A percentile compares a stretch with the other conserved stretches of the same genome.
Evolutionary conservation across 192 early-diverging fungal species (phyloP).

Genomic region (Bifiguratus adelaidae): DNA sequence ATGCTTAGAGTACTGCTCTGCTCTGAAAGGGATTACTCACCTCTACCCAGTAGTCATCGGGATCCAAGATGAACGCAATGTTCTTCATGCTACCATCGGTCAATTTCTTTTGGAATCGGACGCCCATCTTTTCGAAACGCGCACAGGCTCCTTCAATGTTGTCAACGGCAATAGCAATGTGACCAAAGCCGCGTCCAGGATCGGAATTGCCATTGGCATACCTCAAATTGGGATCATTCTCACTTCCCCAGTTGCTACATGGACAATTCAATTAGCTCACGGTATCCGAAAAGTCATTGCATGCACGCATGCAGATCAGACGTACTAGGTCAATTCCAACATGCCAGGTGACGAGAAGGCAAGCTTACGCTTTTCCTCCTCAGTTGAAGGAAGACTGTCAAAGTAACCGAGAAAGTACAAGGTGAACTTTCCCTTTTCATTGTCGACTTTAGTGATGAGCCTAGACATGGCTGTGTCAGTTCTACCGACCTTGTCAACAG

Average conservation of each 20-base stretch:
- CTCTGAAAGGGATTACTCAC: conserved; percentile 8
- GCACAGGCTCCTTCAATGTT: conserved; percentile 66
- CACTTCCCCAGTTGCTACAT: conserved; percentile 68
- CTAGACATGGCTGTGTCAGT: conserved; percentile 12
- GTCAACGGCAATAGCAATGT: conserved; percentile 73
- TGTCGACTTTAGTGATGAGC: conserved; percentile 31
- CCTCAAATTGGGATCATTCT: conserved; percentile 45
- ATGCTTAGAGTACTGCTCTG: not conserved
- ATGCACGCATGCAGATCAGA: not conserved
- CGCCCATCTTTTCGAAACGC: conserved; percentile 58
- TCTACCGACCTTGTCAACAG: not conserved
- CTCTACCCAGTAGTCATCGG: conserved; percentile 81
- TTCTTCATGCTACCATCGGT: conserved; percentile 69
- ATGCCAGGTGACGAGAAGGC: conserved; percentile 57
- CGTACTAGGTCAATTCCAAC: conserved; percentile 75
- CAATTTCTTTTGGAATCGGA: conserved; percentile 67
- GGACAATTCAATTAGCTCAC: too few relatives aligned
- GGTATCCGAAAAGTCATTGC: not conserved
- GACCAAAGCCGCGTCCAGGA: conserved; percentile 64
- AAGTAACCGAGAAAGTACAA: conserved; percentile 72
- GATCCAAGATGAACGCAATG: conserved; percentile 78
- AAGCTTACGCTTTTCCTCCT: conserved; percentile 31
- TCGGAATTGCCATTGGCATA: conserved; percentile 69
- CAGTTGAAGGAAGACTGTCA: conserved; percentile 31
- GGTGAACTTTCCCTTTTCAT: conserved; percentile 37